These are phyloP conservation scores for Penicillium psychrosexuale DNA, from an alignment of 2,329 filamentous ascomycete genomes.

Conservation along the genomic window DNA sequence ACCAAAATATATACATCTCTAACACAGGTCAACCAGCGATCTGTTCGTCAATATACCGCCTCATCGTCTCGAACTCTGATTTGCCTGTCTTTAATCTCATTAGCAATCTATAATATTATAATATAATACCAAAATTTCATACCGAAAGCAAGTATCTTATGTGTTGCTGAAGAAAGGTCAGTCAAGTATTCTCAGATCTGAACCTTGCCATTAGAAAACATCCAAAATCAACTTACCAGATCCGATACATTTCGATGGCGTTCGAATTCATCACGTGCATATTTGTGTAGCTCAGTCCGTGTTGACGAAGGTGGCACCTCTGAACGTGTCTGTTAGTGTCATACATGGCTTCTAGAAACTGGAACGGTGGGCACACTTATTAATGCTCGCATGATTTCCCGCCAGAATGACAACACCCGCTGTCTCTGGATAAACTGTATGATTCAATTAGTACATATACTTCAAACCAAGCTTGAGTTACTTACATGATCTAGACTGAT, in stretches of 20 bases:
- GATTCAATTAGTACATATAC: neutral
- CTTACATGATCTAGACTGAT: slow-evolving; percentile 41
- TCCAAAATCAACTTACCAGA: slow-evolving; percentile 29
- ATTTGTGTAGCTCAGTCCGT: slow-evolving; percentile 41
- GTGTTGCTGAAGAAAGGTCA: slow-evolving; percentile 31
- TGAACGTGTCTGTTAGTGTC: slow-evolving; percentile 12
- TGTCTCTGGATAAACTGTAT: slow-evolving; percentile 44
- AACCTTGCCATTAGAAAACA: neutral
- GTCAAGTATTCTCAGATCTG: neutral
- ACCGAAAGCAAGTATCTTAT: slow-evolving; percentile 48
- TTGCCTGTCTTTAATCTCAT: slow-evolving; percentile 40
- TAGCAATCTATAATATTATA: neutral
- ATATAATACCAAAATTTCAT: slow-evolving; percentile 5
- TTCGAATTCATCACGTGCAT: slow-evolving; percentile 46
- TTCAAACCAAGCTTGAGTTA: neutral
- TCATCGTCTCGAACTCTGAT: slow-evolving; percentile 47
- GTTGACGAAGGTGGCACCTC: slow-evolving; percentile 41
- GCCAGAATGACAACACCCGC: slow-evolving; percentile 43
- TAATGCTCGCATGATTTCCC: slow-evolving; percentile 42
- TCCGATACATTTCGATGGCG: slow-evolving; percentile 44
- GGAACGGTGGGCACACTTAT: slow-evolving; percentile 30
- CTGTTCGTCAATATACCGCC: slow-evolving; percentile 47
- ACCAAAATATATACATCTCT: neutral
- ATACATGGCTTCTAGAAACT: neutral
- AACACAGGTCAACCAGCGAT: slow-evolving; percentile 22